phyloP scores from a whole-genome alignment of 1,284 basidiomycete genomes.

The Tylopilus sp. region DNA sequence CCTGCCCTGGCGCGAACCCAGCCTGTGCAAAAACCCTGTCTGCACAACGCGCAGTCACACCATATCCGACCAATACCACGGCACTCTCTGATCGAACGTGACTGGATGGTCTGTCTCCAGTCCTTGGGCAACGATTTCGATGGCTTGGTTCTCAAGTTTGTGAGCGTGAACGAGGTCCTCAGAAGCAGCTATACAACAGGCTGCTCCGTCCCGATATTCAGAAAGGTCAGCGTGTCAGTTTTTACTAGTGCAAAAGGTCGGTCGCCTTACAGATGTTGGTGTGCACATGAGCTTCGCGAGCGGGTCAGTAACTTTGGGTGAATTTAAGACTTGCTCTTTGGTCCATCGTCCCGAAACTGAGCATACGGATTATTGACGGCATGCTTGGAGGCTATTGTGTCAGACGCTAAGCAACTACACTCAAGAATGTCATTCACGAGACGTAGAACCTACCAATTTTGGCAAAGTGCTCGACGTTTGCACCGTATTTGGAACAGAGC shows the following conservation, averaged over 20 bases:
- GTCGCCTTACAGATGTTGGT: constrained; percentile 61
- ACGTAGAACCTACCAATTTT: constrained; percentile 56
- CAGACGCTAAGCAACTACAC: neutral
- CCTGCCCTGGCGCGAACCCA: constrained; percentile 58
- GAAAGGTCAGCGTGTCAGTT: neutral
- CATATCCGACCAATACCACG: constrained; percentile 73
- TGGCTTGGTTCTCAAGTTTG: constrained; percentile 78
- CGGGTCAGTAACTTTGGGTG: constrained; percentile 65
- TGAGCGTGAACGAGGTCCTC: constrained; percentile 76
- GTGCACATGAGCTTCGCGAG: constrained; percentile 85
- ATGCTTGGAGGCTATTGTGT: constrained; percentile 60
- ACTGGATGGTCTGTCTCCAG: constrained; percentile 61
- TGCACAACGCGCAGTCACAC: constrained; percentile 71
- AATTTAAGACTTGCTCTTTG: constrained; percentile 65
- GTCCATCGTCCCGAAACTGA: constrained; percentile 77
- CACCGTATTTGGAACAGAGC: constrained; percentile 73
- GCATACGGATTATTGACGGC: constrained; percentile 82
- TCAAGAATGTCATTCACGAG: neutral
- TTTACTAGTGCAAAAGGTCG: constrained; percentile 5
- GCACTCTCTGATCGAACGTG: constrained; percentile 60
- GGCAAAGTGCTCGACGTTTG: constrained; percentile 63
- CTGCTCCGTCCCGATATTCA: constrained; percentile 58
- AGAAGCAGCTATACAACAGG: constrained; percentile 74
- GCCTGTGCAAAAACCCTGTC: constrained; percentile 70
- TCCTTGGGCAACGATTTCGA: constrained; percentile 68